phyloP scores from a whole-genome alignment of 2,329 filamentous ascomycete species.

The Aspergillus caelatus region DNA sequence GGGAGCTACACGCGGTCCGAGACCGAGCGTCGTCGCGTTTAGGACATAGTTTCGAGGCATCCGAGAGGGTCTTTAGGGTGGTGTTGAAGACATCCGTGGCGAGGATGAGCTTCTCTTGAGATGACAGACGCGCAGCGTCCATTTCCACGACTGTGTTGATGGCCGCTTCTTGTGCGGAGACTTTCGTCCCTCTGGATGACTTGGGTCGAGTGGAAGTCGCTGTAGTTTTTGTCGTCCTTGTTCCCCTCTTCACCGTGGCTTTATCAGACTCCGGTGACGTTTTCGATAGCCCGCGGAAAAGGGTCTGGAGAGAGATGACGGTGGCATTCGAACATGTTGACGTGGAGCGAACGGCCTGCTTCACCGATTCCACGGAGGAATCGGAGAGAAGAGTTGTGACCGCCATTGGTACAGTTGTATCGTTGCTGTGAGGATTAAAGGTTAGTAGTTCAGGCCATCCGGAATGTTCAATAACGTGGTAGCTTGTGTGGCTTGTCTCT shows the following conservation, averaged over 20 bases:
- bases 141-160: conserved; percentile 28
- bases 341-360: conserved; percentile 56
- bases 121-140: conserved; percentile 33
- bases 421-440: conserved; percentile 7
- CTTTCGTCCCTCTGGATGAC: conserved; percentile 29
- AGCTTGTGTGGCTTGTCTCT: background rate
- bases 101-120: conserved; percentile 44
- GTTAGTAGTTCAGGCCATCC: conserved; percentile 19
- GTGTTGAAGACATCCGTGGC: conserved; percentile 52
- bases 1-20: conserved; percentile 24
- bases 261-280: conserved; percentile 24
- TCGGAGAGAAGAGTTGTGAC: conserved; percentile 35
- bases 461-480: background rate
- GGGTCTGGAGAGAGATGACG: conserved; percentile 42
- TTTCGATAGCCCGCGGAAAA: conserved; percentile 36
- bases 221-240: conserved; percentile 28
- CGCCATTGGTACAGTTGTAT: conserved; percentile 27
- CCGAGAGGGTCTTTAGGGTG: conserved; percentile 47
- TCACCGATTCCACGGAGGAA: conserved; percentile 50
- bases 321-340: conserved; percentile 56
- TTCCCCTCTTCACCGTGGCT: conserved; percentile 23
- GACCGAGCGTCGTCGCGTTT: conserved; percentile 21
- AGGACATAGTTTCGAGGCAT: conserved; percentile 35
- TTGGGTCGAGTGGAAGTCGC: conserved; percentile 26
- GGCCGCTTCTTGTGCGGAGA: conserved; percentile 27